phyloP scores from a whole-genome alignment of 805 yeast genomes.

The Nakazawaea wickerhamii region DNA sequence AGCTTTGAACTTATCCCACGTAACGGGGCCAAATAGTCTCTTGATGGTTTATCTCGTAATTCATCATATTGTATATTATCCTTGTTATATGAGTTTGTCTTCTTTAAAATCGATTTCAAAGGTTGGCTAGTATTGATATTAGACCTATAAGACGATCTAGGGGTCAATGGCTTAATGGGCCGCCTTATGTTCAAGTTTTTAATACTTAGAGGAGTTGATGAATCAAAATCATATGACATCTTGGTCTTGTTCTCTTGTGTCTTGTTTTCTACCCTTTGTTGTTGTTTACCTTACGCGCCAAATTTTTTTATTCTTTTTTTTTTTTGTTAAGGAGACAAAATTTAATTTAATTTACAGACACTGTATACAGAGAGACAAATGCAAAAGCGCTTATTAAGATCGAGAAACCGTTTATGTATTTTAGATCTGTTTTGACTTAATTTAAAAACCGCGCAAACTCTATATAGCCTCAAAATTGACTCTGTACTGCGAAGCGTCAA shows the following conservation, averaged over 20 bases:
- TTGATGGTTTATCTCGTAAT: not conserved
- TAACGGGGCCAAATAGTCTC: constrained; percentile 3
- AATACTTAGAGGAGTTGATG: constrained; percentile 11
- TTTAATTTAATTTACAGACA: no score
- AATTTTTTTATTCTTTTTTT: not conserved
- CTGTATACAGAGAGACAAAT: no score
- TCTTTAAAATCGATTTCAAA: constrained; percentile 12
- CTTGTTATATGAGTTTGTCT: not conserved
- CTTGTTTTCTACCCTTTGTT: not conserved
- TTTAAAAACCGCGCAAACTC: no score
- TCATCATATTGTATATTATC: not conserved
- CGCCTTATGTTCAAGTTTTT: constrained; percentile 4
- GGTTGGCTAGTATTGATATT: constrained; percentile 2
- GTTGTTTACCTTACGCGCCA: not conserved
- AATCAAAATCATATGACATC: constrained; percentile 9
- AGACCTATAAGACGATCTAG: no score
- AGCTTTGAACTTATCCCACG: constrained; percentile 3
- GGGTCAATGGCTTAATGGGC: constrained; percentile 6
- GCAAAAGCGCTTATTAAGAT: no score
- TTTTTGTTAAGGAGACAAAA: not conserved
- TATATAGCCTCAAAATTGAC: no score
- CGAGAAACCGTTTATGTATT: no score
- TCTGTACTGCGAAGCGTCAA: no score
- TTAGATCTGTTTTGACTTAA: no score
- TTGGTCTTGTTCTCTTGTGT: not conserved